These are phyloP conservation scores for Coffea humblotiana DNA, from an alignment of 305 asterid genomes.

Conservation along the genomic window DNA sequence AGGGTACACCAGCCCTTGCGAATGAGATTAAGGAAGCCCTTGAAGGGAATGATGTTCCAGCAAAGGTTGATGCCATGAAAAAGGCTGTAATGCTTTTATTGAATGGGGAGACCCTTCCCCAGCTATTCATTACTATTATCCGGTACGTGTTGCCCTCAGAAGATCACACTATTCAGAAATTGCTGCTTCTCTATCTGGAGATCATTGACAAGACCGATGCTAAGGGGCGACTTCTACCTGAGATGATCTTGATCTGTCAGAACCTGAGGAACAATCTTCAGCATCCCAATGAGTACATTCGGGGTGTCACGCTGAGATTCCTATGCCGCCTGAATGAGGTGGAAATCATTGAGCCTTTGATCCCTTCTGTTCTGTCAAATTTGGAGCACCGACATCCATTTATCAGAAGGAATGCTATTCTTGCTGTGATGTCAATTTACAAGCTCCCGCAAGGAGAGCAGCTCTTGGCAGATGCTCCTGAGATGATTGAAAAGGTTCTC, in stretches of 20 bases:
- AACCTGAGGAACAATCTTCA: slow-evolving; percentile 82
- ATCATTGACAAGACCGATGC: slow-evolving; percentile 86
- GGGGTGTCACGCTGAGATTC: slow-evolving; percentile 91
- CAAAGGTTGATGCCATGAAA: slow-evolving; percentile 87
- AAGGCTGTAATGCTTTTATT: slow-evolving; percentile 85
- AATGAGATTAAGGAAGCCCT: slow-evolving; percentile 97
- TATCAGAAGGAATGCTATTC: slow-evolving; percentile 83
- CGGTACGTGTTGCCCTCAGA: slow-evolving; percentile 86
- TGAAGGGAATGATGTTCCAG: slow-evolving; percentile 70
- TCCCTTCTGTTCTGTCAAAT: slow-evolving; percentile 82
- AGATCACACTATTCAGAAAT: slow-evolving; percentile 89
- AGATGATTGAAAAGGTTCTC: slow-evolving; percentile 79
- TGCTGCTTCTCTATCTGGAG: slow-evolving; percentile 79
- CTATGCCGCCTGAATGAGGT: slow-evolving; percentile 86
- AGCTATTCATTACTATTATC: slow-evolving; percentile 78
- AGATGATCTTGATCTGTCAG: slow-evolving; percentile 92
- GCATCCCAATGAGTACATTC: slow-evolving; percentile 88
- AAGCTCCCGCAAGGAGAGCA: slow-evolving; percentile 91
- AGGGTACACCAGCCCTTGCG: slow-evolving; percentile 87
- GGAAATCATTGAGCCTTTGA: slow-evolving; percentile 89
- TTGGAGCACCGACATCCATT: slow-evolving; percentile 92
- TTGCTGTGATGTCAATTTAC: slow-evolving; percentile 92
- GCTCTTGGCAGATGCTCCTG: slow-evolving; percentile 93
- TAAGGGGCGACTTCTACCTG: slow-evolving; percentile 80
- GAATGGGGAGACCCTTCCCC: slow-evolving; percentile 88